Percentiles rank a stretch among this genome's conserved stretches.
phyloP scores from a whole-genome alignment of 2,329 filamentous ascomycete genomes.

The Pseudogymnoascus sp. region DNA sequence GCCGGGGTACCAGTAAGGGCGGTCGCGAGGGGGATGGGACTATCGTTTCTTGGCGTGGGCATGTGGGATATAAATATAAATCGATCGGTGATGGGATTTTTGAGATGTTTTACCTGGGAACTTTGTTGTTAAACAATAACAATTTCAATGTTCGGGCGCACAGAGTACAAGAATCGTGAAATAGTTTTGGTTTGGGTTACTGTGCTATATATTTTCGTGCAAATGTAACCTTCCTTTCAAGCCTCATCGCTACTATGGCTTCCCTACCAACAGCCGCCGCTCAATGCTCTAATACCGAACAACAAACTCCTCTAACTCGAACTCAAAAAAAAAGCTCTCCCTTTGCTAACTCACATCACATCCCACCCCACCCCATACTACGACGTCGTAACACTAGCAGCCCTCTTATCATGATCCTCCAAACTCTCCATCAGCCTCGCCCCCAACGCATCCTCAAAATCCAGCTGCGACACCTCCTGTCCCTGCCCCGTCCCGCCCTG shows the following conservation, averaged over 20 bases:
- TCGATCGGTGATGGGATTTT: background rate
- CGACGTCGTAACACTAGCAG: background rate
- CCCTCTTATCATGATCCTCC: constrained; percentile 10
- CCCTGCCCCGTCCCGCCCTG: background rate
- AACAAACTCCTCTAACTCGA: background rate
- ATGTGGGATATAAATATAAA: background rate
- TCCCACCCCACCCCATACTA: background rate
- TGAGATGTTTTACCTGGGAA: background rate
- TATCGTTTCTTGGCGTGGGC: background rate
- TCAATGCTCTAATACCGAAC: background rate
- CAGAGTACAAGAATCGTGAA: background rate
- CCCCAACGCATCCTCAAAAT: constrained; percentile 8
- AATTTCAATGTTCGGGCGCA: background rate
- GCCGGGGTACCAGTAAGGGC: too few relatives aligned
- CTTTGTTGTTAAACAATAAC: too few relatives aligned
- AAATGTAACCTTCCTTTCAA: background rate
- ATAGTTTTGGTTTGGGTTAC: background rate
- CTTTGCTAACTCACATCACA: too few relatives aligned
- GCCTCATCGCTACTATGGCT: background rate
- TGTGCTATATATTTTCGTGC: background rate
- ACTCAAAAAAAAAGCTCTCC: background rate
- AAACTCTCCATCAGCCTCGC: constrained; percentile 6
- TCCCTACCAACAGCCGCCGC: background rate
- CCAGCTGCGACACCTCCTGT: background rate
- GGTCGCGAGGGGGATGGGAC: too few relatives aligned